phyloP scores from a whole-genome alignment of 768 basidiomycete species.

The Leccinum imitatum region DNA sequence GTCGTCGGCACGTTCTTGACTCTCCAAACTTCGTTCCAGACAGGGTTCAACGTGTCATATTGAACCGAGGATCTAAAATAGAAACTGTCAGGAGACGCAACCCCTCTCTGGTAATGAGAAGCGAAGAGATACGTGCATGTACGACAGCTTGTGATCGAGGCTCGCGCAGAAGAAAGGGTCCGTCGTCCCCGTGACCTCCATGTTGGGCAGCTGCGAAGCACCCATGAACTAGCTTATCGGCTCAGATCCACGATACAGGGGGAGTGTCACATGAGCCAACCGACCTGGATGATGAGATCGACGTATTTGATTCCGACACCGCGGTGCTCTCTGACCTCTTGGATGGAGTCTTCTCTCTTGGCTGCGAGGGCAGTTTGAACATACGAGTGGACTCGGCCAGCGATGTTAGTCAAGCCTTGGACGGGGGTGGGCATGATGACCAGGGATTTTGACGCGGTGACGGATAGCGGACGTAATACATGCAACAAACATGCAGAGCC shows the following conservation, averaged over 20 bases:
- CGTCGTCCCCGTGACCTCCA: constrained; percentile 61
- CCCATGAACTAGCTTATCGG: constrained; percentile 58
- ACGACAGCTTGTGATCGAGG: constrained; percentile 60
- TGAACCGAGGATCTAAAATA: constrained; percentile 64
- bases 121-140: constrained; percentile 48
- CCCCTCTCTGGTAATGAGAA: neutral
- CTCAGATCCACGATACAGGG: constrained; percentile 2
- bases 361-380: neutral
- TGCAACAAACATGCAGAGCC: neutral
- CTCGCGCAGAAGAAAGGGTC: constrained; percentile 76
- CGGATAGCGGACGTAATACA: neutral
- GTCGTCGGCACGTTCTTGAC: constrained; percentile 69
- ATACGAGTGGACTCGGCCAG: constrained; percentile 9
- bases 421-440: neutral
- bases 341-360: constrained; percentile 32
- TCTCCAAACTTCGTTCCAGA: constrained; percentile 77
- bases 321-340: constrained; percentile 33
- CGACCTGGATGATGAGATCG: constrained; percentile 57
- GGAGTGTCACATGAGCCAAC: neutral
- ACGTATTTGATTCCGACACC: constrained; percentile 46
- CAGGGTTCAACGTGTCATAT: constrained; percentile 52
- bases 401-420: constrained; percentile 15
- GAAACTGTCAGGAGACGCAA: neutral
- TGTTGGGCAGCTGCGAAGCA: constrained; percentile 64
- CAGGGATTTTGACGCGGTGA: neutral